Base-by-base conservation (phyloP, 768 basidiomycete genomes). In the Leucocoprinus sp. region DNA sequence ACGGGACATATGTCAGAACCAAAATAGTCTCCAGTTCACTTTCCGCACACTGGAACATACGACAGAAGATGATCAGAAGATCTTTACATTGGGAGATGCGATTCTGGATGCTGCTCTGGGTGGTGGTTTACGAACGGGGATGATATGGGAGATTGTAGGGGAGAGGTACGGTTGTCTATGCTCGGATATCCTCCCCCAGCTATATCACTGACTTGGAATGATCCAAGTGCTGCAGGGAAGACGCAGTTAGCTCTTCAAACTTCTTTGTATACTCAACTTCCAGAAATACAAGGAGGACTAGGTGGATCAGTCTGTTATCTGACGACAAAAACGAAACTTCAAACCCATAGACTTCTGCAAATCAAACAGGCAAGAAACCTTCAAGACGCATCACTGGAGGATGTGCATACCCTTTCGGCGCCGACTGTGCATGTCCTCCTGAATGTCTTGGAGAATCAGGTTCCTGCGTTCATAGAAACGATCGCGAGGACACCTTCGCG, bases 211-310 rank as follows among this genome's bases (percentile, higher is more conserved):
- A 36, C 26, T 49, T 15, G 37, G 8, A 14, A 1, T 8, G 5
- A 22, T 36, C 11, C 12, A 58, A 99, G 96, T 58, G 84, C 92
- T 18, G 81, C 95, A 21, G 96, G 96, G 29, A 99, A 99, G 66
- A 92, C 92, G 0, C 93, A 98, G 55, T 64, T 98, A 4, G 87
- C 85, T 3, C 69, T 99, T 11, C 92, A 93, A 53, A 72, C 91
- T 15, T 78, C 89, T 3, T 66, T 95, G 23, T 69, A 76, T 17
- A 84, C 87, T 0, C 93, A 97, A 58, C 69, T 88, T 0, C 79
- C 86, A 18, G 55, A 17, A 37, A 57, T 60, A 35, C 62, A 69
- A 4, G 79, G 79, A 7, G 87, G 82, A 17, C 60, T 84, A 22
- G 66, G 58, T 8, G 88, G 84, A 26, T 78, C 84, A 1, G 66